Evolutionary conservation across 306 rosid genomes (phyloP), one percentile per base, ranked within the genome.

Genomic region (Vigna unguiculata): DNA sequence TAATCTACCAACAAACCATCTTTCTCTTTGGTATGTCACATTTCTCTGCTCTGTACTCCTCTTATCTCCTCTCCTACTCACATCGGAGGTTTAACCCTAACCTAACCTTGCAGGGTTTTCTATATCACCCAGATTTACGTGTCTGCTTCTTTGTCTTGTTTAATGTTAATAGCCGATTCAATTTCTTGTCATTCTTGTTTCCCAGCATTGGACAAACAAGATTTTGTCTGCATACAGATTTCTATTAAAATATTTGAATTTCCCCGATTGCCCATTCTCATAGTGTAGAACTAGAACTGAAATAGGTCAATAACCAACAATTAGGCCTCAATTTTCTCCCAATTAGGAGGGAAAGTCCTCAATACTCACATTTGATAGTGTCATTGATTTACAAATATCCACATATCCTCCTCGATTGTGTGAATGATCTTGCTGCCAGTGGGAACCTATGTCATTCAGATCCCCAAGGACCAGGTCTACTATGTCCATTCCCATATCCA

Each of bases 1-100:
- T 5, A 46, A 46, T 34, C 62, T 46, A 69, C 63, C 54, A 59
- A 45, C 4, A 49, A 57, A 38, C 19, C 32, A 41, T 45, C 46
- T 61, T 62, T 78, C 71, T 22, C 46, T 78, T 85, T 57, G 72
- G 68, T 82, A 58, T 74, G 83, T 77, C 30, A 15, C 83, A 75
- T 61, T 81, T 81, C 67, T 49, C 52, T 70, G 22, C 54, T 74
- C 77, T 67, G 0, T 70, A 0, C 60, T 77, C 49, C 16, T 71
- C 64, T 38, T 47, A 17, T 17, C 24, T 6, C 25, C 46, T 45
- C 58, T n/a, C 1, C 77, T 52, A 59, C 48, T 79, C 58, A 16
- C 81, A 52, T 59, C 16, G 11, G 17, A 72, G 75, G 78, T 61
- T 81, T 77, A 36, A 41, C 75, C 48, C 48, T 43, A 43, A 11